A percentile compares a stretch with the other conserved stretches of the same genome.
Conservation (phyloP, 78 protist genomes). For the Chrysochromulina tobinii region DNA sequence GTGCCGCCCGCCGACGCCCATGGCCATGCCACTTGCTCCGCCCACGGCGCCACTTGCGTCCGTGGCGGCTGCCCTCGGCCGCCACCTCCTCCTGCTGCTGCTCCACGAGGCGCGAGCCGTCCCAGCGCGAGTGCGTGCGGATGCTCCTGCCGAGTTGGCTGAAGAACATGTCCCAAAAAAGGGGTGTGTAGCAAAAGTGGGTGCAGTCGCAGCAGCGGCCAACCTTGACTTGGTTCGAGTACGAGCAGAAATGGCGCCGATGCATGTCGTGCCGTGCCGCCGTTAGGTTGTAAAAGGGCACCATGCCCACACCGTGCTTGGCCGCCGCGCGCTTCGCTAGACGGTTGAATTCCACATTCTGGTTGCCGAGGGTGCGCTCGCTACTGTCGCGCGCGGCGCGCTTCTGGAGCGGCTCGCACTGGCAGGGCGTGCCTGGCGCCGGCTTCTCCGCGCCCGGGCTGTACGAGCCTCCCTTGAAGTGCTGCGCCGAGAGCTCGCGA, state of each 20-base stretch:
- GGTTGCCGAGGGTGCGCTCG: neutral
- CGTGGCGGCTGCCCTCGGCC: no score
- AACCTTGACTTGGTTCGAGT: neutral
- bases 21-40: no score
- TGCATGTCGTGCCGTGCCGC: neutral
- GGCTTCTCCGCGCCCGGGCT: neutral
- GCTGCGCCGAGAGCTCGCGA: neutral
- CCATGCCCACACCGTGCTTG: neutral
- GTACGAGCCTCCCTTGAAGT: neutral
- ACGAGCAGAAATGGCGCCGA: no score
- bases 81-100: no score
- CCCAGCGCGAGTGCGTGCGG: no score
- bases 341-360: neutral
- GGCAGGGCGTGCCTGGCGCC: neutral
- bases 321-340: neutral
- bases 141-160: no score
- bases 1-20: no score
- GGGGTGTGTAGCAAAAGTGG: neutral
- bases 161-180: neutral
- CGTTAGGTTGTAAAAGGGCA: neutral
- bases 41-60: no score
- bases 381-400: no score
- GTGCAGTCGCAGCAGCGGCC: constrained; percentile 24
- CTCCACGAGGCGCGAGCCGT: no score
- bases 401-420: neutral